Percentiles rank a stretch among this genome's conserved stretches.
Evolutionary conservation across 116 monocot species (phyloP).

Genomic region (Papilionanthe hybrid): DNA sequence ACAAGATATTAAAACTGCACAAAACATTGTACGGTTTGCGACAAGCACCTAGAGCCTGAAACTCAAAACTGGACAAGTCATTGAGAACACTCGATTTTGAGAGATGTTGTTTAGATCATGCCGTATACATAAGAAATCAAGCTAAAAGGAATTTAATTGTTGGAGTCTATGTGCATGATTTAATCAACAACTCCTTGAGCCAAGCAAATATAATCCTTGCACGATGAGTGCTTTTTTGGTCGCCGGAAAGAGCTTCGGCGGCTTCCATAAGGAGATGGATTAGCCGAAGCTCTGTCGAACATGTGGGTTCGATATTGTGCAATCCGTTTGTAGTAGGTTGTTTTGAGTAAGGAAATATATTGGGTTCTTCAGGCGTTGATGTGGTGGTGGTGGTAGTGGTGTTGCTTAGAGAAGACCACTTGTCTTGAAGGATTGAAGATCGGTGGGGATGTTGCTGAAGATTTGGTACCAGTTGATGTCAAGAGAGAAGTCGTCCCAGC

Average conservation of each 20-base stretch:
- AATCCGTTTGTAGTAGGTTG: no score
- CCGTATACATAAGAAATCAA: neutral
- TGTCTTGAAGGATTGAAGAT: neutral
- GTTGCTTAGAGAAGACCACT: neutral
- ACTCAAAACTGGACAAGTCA: neutral
- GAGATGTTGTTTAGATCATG: conserved; percentile 4
- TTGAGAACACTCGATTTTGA: neutral
- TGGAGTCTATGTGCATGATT: conserved; percentile 22
- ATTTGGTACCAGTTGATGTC: conserved; percentile 22
- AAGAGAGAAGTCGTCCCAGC: conserved; percentile 25
- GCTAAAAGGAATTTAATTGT: no score
- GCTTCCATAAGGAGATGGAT: conserved; percentile 45
- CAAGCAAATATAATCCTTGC: conserved; percentile 59
- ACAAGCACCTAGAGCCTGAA: no score
- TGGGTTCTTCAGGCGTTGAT: neutral
- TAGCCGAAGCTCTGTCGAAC: conserved; percentile 20
- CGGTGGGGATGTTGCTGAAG: conserved; percentile 3
- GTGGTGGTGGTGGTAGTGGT: neutral
- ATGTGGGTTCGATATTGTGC: no score
- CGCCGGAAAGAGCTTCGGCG: conserved; percentile 31
- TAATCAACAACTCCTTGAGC: conserved; percentile 44
- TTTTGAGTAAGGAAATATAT: no score
- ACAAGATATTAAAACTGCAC: conserved; percentile 9
- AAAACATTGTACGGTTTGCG: conserved; percentile 19
- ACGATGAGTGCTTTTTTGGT: conserved; percentile 18